Base-by-base conservation (phyloP, 495 filamentous ascomycete species). In the Podospora australis region DNA sequence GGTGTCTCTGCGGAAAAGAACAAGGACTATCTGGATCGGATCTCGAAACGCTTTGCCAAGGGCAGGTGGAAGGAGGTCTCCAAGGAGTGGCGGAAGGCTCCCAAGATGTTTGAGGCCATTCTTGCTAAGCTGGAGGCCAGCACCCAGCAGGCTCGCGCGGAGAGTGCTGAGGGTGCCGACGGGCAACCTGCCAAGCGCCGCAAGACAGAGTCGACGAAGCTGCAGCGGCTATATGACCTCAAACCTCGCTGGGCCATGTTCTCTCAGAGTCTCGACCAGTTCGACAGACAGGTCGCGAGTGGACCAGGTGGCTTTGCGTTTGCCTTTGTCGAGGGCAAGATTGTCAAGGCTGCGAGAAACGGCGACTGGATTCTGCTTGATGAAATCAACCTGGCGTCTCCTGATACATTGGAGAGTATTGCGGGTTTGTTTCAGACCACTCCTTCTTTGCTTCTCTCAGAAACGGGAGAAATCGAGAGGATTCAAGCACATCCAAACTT, bases 361-460 rank as follows among this genome's bases (percentile, higher is more conserved):
- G 94, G 94, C 4, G 89, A 96, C 60, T 99, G 94, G 94, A 87
- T 99, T 13, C 72, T 99, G 9, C 52, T 66, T 3, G 94, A 99
- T 63, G 94, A 99, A 65, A 94, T 99, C 57, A 99, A 99, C 58
- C 73, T 99, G 39, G 92, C 94, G 4, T 86, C 91, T 0, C 82
- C 91, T 2, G 94, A 99, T 56, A 96, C 92, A 0, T 68, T 99
- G 8, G 94, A 97, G 60, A 89, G 89, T 50, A 86, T 99, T 42
- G 84, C 88, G 17, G 90, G 90, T 64, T 73, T 99, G 11, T 73
- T 99, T 34, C 78, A 83, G 47, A 77, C 81, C 36, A 81, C 73
- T 0, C 88, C 90, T 2, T 95, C 87, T 11, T 80, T 99, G 29
- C 70, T 96, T 10, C 78, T 99, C 22, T 87, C 88, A 1, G 94